phyloP scores from a whole-genome alignment of 495 filamentous ascomycete genomes.

The Neurospora sp. region DNA sequence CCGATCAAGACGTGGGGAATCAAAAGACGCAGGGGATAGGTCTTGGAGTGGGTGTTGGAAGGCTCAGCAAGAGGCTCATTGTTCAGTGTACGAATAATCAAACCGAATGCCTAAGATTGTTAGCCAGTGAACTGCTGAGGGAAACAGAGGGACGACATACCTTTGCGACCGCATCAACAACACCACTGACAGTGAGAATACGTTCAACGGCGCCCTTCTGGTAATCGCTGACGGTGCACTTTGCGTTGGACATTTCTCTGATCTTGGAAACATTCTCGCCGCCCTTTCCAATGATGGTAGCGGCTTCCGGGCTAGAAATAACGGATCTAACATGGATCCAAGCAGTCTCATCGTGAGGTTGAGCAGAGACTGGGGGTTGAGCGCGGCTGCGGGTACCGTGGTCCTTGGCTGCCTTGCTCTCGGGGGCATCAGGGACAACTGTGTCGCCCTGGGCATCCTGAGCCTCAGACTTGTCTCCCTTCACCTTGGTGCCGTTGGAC shows the following conservation, averaged over 20 bases:
- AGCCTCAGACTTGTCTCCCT: constrained; percentile 45
- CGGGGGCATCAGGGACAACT: constrained; percentile 60
- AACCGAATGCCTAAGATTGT: constrained; percentile 70
- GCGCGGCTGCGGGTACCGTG: constrained; percentile 27
- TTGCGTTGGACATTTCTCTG: constrained; percentile 80
- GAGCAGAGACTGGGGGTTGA: constrained; percentile 25
- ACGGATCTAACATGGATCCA: constrained; percentile 97
- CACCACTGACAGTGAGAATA: constrained; percentile 91
- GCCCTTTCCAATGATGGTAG: constrained; percentile 95
- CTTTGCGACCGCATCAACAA: constrained; percentile 94
- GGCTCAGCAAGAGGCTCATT: constrained; percentile 81
- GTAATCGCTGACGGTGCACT: constrained; percentile 98
- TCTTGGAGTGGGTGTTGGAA: constrained; percentile 89
- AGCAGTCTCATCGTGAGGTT: constrained; percentile 68
- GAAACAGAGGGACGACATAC: constrained; percentile 38
- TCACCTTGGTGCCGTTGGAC: constrained; percentile 34
- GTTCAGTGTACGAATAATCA: constrained; percentile 96
- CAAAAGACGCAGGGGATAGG: constrained; percentile 89
- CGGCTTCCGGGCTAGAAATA: constrained; percentile 93
- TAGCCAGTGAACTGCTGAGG: constrained; percentile 1
- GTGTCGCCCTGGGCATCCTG: constrained; percentile 55
- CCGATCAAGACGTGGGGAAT: constrained; percentile 96
- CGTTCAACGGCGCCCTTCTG: constrained; percentile 92
- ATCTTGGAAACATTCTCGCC: constrained; percentile 97
- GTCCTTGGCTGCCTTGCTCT: constrained; percentile 25